Evolutionary conservation across 306 rosid species (phyloP), one percentile per base, ranked within the genome.

Genomic region (Ormosia emarginata): DNA sequence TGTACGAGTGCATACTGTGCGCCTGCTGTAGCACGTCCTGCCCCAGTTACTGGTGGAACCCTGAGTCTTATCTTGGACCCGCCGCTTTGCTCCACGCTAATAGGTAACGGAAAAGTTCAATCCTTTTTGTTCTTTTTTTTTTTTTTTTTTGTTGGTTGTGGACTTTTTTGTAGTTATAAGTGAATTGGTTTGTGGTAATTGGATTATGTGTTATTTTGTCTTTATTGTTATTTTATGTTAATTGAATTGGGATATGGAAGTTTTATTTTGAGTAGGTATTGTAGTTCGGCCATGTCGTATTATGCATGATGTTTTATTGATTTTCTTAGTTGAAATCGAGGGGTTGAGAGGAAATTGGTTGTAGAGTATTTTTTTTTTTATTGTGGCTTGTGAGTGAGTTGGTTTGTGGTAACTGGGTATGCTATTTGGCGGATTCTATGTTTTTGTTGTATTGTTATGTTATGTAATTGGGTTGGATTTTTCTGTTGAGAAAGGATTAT

Each of bases 41-140:
- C 88, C 99, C 99, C 24, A 96, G 99, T 85, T 96, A 96, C 85
- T 96, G 99, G 99, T 96, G 99, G 99, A 96, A 96, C 79, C 97
- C 99, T 2, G 98, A 96, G 90, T 81, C 94, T 5, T 96, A 96
- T 83, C 90, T 96, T 36, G 99, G 99, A 4, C 99, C 99, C 3
- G 99, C 99, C 0, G 97, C 99, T 14, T 75, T 96, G 90, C 99
- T 96, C 67, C 97, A 93, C 40, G 99, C 99, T 81, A 93, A 96
- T 74, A 87, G 99, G 99, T 96, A 90, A 70, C 30, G 24, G 14
- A 18, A 29, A 18, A 37, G 41, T 37, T 37, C 41, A 18, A 44
- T 55, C 12, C 34, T 4, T 50, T 50, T 67, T 4, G 11, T 2
- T 4, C 71, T 37, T 49, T 6, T 1, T 40, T 0, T 5, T 14